phyloP scores from a whole-genome alignment of 139 green algal genomes.

The Bryopsis sp. region DNA sequence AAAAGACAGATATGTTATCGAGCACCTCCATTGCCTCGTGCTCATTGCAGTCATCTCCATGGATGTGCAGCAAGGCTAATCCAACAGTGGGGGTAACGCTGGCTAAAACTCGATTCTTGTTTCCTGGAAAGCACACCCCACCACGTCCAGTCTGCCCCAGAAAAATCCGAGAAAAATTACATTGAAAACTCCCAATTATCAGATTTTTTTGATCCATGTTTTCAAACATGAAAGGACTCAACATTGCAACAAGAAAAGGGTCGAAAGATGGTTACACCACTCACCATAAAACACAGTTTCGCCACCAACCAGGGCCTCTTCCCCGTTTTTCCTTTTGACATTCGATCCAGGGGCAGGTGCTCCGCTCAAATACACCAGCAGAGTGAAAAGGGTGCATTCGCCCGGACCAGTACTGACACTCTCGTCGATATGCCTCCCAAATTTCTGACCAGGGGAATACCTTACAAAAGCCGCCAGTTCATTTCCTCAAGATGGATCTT shows the following conservation, averaged over 20 bases:
- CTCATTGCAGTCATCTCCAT: conserved; percentile 12
- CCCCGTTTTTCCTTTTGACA: neutral
- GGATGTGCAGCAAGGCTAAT: conserved; percentile 11
- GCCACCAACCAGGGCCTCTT: neutral
- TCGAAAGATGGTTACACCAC: neutral
- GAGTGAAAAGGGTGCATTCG: neutral
- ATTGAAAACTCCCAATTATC: too few relatives aligned
- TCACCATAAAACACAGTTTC: conserved; percentile 15
- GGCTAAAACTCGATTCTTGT: conserved; percentile 9
- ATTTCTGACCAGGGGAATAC: conserved; percentile 5
- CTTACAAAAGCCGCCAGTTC: too few relatives aligned
- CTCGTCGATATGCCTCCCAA: conserved; percentile 10
- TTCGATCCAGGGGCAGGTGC: neutral
- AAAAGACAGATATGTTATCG: too few relatives aligned
- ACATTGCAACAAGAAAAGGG: neutral
- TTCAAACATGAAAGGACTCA: neutral
- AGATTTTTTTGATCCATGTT: too few relatives aligned
- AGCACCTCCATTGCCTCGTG: conserved; percentile 3
- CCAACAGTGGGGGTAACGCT: neutral
- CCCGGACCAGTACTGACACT: neutral
- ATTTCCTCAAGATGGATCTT: too few relatives aligned
- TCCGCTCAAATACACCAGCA: conserved; percentile 2
- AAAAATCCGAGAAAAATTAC: too few relatives aligned
- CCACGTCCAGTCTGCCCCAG: too few relatives aligned
- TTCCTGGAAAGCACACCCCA: too few relatives aligned